phyloP scores from a whole-genome alignment of 2,329 filamentous ascomycete species.

The Pseudopyrenochaeta lycopersici region DNA sequence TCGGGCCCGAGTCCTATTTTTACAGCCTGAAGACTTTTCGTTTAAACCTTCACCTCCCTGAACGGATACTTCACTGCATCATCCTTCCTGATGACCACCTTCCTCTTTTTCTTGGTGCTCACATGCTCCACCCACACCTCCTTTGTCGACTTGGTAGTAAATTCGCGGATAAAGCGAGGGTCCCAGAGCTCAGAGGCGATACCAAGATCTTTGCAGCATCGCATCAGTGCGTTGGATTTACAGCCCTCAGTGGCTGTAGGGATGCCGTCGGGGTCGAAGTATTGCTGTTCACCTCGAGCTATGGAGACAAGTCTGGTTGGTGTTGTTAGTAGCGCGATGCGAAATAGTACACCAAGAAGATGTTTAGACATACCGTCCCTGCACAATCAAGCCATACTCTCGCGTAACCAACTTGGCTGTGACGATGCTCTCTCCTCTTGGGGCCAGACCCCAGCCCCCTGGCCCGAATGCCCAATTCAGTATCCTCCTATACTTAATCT shows the following conservation, averaged over 20 bases:
- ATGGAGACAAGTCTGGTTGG: conserved; percentile 80
- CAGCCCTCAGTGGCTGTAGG: conserved; percentile 95
- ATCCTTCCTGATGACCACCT: conserved; percentile 87
- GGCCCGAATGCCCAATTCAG: conserved; percentile 92
- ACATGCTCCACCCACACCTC: conserved; percentile 92
- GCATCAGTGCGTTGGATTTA: conserved; percentile 97
- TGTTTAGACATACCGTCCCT: conserved; percentile 74
- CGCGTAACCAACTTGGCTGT: conserved; percentile 83
- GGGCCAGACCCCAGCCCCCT: conserved; percentile 93
- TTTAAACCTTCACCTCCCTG: conserved; percentile 57
- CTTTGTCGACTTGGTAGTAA: conserved; percentile 76
- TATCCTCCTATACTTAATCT: conserved; percentile 96
- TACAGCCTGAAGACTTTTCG: no score
- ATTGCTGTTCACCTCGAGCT: conserved; percentile 92
- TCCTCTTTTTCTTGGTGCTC: conserved; percentile 85
- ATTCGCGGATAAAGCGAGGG: conserved; percentile 85
- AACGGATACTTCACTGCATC: conserved; percentile 74
- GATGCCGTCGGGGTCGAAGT: conserved; percentile 88
- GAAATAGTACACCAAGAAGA: neutral
- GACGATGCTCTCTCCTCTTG: conserved; percentile 83
- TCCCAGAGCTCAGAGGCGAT: conserved; percentile 97
- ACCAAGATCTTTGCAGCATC: conserved; percentile 97
- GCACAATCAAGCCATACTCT: conserved; percentile 90
- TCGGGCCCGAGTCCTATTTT: no score
- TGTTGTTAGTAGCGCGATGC: neutral